These are phyloP conservation scores for Microbotryum lychnidis-dioicae DNA, from an alignment of 1,284 basidiomycete species.

Conservation along the genomic window DNA sequence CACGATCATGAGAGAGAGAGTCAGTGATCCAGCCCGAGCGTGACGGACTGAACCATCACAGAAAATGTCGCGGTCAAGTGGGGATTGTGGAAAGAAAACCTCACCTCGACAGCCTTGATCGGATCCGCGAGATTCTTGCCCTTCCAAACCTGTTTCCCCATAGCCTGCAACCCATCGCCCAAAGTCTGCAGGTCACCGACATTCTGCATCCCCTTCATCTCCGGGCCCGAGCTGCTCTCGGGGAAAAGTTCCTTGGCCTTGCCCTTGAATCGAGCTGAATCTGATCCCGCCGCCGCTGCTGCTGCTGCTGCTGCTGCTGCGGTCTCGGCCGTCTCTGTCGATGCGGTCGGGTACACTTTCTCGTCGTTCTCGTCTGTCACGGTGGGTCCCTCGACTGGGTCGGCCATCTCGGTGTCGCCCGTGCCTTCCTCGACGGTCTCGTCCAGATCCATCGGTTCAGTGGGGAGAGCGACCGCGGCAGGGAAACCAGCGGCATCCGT, in stretches of 20 bases:
- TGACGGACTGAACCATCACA: neutral
- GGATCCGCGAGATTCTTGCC: constrained; percentile 45
- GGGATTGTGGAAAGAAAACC: constrained; percentile 13
- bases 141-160: constrained; percentile 39
- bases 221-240: constrained; percentile 5
- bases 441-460: constrained; percentile 31
- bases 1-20: no score
- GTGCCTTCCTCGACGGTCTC: constrained; percentile 15
- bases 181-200: constrained; percentile 16
- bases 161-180: constrained; percentile 22
- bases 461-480: constrained; percentile 19
- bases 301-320: neutral
- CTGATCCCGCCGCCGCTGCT: neutral
- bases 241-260: constrained; percentile 12
- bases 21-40: no score
- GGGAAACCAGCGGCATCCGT: constrained; percentile 3
- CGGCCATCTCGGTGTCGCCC: constrained; percentile 19
- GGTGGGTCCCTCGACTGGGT: neutral
- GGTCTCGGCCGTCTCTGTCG: neutral
- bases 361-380: neutral
- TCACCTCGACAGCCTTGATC: constrained; percentile 48
- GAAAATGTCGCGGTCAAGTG: neutral
- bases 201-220: constrained; percentile 21
- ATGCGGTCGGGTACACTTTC: neutral
- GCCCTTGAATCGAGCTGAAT: neutral